Base-by-base conservation (phyloP, 768 basidiomycete genomes). In the Podaxis sp. region DNA sequence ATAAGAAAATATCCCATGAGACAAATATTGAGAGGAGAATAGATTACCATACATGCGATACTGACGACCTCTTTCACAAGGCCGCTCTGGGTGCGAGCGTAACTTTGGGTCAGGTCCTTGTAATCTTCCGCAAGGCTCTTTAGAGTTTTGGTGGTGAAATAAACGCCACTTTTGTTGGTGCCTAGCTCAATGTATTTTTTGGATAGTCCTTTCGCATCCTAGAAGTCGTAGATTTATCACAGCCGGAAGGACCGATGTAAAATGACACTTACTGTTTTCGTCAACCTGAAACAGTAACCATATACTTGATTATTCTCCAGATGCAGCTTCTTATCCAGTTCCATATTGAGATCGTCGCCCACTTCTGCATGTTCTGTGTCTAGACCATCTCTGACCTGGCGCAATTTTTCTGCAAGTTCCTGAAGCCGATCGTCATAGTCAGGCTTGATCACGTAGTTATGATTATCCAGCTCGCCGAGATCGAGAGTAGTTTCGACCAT, bases 401-500 rank as follows among this genome's bases (percentile, higher is more conserved):
- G 74, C n/a, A 99, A 78, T 67, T 87, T 83, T 12, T 83, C 80
- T 3, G 89, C 86, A 30, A 96, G 78, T 33, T 81, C 82, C 63
- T 88, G 84, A 17, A 99, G 81, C 17, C 82, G 79, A 4, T 84
- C 82, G 70, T 99, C 94, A 66, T 96, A 96, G 59, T 95, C 93
- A 0, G 96, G 88, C 69, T 93, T 94, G 70, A 99, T 95, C 17
- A 95, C 88, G 69, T 90, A 95, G 67, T 90, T 91, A 74, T 98
- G 94, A 13, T 83, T 82, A 33, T 92, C 88, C 5, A 97, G 82
- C 62, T 96, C 87, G 22, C 88, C 86, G 17, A 98, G 84, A 69
- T 99, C 97, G 48, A 99, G 85, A 0, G 97, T 99, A 65, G 93
- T 88, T 72, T 99, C 95, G 2, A 99, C 96, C 92, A 99, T 96